Evolutionary conservation across 176 grass and related monocot species (phyloP).

Genomic region (Bothriochloa decipiens): DNA sequence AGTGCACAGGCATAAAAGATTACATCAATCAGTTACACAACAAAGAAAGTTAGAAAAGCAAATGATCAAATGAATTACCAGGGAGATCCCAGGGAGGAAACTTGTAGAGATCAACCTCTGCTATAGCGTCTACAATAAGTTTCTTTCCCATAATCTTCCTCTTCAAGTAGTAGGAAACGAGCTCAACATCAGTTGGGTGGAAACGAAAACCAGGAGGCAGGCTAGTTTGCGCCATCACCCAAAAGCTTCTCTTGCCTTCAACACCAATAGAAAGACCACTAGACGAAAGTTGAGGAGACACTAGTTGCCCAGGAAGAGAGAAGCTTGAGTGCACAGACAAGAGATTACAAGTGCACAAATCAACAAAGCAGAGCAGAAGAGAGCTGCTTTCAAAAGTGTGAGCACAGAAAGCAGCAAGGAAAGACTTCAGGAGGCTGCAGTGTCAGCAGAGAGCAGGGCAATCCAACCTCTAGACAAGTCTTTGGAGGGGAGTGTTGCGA

Average conservation of each 20-base stretch:
- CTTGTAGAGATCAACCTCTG: slow-evolving; percentile 85
- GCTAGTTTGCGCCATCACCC: slow-evolving; percentile 63
- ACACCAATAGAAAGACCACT: slow-evolving; percentile 9
- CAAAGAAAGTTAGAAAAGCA: not conserved
- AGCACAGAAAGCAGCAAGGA: slow-evolving; percentile 26
- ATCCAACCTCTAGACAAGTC: slow-evolving; percentile 12
- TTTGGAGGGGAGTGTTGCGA: slow-evolving; percentile 19
- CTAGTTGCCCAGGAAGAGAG: slow-evolving; percentile 9
- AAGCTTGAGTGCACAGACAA: slow-evolving; percentile 13
- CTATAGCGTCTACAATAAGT: slow-evolving; percentile 68
- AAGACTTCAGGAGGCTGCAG: slow-evolving; percentile 39
- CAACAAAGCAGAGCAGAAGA: slow-evolving; percentile 6
- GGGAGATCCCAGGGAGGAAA: slow-evolving; percentile 93
- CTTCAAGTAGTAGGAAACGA: slow-evolving; percentile 86
- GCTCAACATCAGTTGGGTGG: slow-evolving; percentile 93
- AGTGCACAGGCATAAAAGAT: not conserved
- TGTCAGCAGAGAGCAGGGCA: slow-evolving; percentile 12
- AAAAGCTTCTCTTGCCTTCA: slow-evolving; percentile 28
- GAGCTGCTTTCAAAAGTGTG: not conserved
- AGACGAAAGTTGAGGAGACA: slow-evolving; percentile 23
- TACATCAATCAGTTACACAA: not conserved
- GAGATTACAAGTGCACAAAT: slow-evolving; percentile 1
- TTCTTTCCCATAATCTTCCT: slow-evolving; percentile 86
- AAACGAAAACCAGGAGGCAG: slow-evolving; percentile 90
- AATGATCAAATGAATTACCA: slow-evolving; percentile 50